Evolutionary conservation across 169 alveolate species (phyloP).

Genomic region (Cryptosporidium meleagridis): DNA sequence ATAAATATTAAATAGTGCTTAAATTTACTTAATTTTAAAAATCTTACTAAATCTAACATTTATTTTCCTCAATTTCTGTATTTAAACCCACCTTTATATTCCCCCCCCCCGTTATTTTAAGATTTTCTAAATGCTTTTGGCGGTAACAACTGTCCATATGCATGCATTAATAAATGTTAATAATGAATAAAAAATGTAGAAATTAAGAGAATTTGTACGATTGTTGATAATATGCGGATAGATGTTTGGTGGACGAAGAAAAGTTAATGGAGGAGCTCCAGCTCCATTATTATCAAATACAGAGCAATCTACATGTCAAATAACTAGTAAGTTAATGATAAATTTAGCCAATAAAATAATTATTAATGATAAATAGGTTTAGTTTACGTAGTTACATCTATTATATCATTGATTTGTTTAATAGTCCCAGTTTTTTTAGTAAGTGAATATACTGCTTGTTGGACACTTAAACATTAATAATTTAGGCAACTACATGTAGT

Average conservation of each 20-base stretch:
- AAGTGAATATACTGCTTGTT: not conserved
- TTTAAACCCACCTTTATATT: not conserved
- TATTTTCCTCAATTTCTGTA: not conserved
- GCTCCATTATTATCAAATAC: slow-evolving; percentile 68
- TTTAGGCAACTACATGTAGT: slow-evolving; percentile 57
- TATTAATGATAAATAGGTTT: slow-evolving; percentile 20
- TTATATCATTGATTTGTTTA: slow-evolving; percentile 42
- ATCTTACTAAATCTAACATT: not conserved
- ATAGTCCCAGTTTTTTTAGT: slow-evolving; percentile 63
- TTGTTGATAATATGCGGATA: not conserved
- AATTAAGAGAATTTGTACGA: not conserved
- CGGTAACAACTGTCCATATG: not conserved
- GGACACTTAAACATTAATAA: not conserved
- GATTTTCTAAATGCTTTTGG: not conserved
- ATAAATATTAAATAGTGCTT: not conserved
- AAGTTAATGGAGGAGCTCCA: slow-evolving; percentile 50
- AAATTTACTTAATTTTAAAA: not conserved
- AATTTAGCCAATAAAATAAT: not conserved
- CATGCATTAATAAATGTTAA: not conserved
- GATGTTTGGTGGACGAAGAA: slow-evolving; percentile 55
- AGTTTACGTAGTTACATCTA: slow-evolving; percentile 37
- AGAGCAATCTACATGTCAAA: slow-evolving; percentile 69
- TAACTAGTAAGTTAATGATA: slow-evolving; percentile 31
- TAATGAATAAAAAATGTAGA: not conserved
- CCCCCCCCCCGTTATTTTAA: not conserved